Evolutionary conservation across 176 grass and related monocot species (phyloP), one percentile per base, ranked within the genome.

Genomic region (Raddia guianensis): DNA sequence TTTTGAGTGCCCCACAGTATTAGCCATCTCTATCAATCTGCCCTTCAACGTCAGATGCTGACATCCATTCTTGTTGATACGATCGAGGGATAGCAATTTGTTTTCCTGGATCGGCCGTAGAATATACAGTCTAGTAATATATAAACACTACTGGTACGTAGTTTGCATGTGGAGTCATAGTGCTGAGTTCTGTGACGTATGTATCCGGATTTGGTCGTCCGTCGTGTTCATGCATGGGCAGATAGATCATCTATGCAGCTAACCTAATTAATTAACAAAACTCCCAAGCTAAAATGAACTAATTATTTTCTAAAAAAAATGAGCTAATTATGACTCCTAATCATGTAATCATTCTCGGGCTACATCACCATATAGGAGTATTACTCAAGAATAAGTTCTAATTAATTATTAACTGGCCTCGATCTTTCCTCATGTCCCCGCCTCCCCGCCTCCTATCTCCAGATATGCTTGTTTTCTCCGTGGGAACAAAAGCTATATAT

Each of bases 401-500:
- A 2, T 40, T 40, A 40, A 40, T 40, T 40, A 40, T 40, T 40
- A 40, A 40, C 37, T 40, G 37, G 37, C 37, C 37, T 54, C 11
- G 51, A 68, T 46, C 65, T 15, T 1, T n/a, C 42, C 8, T 40
- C 16, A n/a, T n/a, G n/a, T 19, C 8, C 6, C 40, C n/a, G n/a
- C n/a, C n/a, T n/a, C n/a, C n/a, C n/a, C n/a, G n/a, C n/a, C n/a
- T n/a, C n/a, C n/a, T n/a, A n/a, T n/a, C n/a, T n/a, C n/a, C n/a
- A n/a, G n/a, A n/a, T n/a, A n/a, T n/a, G n/a, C n/a, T 5, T 78
- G 83, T 72, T 63, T 15, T 85, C 66, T 71, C 63, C 45, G 74
- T 72, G 83, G 75, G 66, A 78, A 78, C 83, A 78, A 85, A 78
- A 55, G 56, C 16, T 51, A 64, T 2, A 40, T 40, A 40, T 40